Evolutionary conservation across 768 basidiomycete species (phyloP).

Genomic region (Dacryopinax spathularia): DNA sequence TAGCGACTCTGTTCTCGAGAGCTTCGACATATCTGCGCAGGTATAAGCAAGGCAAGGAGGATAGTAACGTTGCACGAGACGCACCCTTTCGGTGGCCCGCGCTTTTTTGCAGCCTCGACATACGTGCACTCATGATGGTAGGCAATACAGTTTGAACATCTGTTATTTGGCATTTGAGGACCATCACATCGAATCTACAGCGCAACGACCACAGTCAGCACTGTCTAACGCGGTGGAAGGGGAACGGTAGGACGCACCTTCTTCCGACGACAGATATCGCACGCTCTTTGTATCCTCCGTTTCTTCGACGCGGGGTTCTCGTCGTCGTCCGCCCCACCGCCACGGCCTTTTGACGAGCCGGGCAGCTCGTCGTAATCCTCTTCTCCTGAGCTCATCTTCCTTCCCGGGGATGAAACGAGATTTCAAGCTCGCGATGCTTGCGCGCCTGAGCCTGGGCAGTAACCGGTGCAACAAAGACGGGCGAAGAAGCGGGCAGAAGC

Average conservation of each 20-base stretch:
- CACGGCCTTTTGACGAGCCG: background rate
- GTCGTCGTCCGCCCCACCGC: background rate
- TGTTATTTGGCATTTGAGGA: conserved; percentile 37
- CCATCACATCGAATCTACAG: background rate
- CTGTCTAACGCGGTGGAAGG: background rate
- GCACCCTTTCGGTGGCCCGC: conserved; percentile 24
- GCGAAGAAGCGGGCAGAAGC: too few species aligned
- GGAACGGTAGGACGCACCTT: background rate
- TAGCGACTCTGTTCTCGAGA: conserved; percentile 40
- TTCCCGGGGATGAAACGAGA: background rate
- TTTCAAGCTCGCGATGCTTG: too few species aligned
- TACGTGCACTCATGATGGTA: conserved; percentile 51
- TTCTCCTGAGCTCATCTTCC: background rate
- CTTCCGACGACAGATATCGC: background rate
- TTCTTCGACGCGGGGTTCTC: background rate
- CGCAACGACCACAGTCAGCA: background rate
- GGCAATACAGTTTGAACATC: conserved; percentile 49
- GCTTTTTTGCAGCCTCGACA: conserved; percentile 43
- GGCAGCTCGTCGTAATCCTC: conserved; percentile 1
- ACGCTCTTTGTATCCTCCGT: background rate
- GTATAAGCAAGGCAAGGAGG: background rate
- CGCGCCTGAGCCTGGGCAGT: too few species aligned
- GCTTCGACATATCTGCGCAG: conserved; percentile 33
- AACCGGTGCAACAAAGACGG: too few species aligned
- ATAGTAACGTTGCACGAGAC: conserved; percentile 25